These are phyloP conservation scores for Logfia minima DNA, from an alignment of 129 eudicot genomes.

Conservation along the genomic window DNA sequence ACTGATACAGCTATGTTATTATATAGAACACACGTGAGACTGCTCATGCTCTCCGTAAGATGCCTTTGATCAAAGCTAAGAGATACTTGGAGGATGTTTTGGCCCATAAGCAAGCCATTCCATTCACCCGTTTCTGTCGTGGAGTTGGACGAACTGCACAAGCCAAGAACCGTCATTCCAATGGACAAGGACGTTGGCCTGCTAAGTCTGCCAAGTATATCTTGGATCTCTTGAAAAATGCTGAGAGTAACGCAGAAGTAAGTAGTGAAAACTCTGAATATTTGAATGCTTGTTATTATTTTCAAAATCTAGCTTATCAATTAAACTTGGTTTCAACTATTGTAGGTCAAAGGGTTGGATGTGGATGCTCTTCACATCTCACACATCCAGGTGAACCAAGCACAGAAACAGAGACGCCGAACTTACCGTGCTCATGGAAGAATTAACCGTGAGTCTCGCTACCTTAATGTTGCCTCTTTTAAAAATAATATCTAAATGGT, in stretches of 20 bases:
- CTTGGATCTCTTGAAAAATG: conserved; percentile 57
- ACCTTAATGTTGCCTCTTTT: background rate
- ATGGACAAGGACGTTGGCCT: conserved; percentile 78
- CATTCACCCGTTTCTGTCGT: conserved; percentile 63
- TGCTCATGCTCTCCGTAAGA: conserved; percentile 56
- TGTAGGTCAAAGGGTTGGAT: conserved; percentile 46
- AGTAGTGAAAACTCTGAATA: background rate
- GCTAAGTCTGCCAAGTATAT: conserved; percentile 64
- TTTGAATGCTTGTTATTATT: background rate
- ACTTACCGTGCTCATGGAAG: conserved; percentile 52
- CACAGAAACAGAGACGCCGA: conserved; percentile 46
- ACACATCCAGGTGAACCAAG: conserved; percentile 50
- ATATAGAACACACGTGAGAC: conserved; percentile 63
- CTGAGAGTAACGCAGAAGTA: conserved; percentile 67
- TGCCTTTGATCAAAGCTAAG: conserved; percentile 57
- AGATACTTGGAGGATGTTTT: conserved; percentile 66
- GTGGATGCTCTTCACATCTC: conserved; percentile 48
- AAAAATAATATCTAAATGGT: background rate
- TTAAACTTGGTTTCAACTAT: background rate
- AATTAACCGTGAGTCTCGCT: conserved; percentile 33
- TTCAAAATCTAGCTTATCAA: background rate
- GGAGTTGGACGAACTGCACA: conserved; percentile 68
- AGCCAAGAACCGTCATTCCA: conserved; percentile 61
- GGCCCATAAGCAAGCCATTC: conserved; percentile 64
- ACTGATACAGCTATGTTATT: background rate